Percentiles rank a stretch among this genome's conserved stretches.
Conservation (phyloP, 345 rosid genomes). For the Carallia brachiata region DNA sequence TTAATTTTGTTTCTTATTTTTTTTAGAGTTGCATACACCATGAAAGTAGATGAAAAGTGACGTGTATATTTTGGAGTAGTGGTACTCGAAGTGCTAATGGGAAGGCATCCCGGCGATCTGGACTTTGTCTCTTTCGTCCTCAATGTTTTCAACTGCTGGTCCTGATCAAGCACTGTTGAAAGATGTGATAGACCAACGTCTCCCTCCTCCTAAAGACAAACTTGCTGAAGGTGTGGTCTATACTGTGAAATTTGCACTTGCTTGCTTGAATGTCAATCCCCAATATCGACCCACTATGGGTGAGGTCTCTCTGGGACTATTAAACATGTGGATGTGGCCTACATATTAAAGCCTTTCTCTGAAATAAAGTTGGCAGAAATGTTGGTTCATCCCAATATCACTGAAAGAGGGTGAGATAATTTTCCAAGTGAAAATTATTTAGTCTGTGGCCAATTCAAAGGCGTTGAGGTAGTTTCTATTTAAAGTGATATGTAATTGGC, state of each 20-base stretch:
- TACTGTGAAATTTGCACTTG: not conserved
- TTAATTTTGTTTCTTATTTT: too few species aligned
- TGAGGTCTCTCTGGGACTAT: slow-evolving; percentile 1
- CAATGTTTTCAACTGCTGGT: not conserved
- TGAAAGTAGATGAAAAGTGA: slow-evolving; percentile 13
- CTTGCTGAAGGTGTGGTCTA: not conserved
- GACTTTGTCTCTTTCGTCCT: not conserved
- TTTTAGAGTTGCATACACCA: slow-evolving; percentile 9
- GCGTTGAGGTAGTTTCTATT: too few species aligned
- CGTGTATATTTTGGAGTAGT: slow-evolving; percentile 14
- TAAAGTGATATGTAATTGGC: too few species aligned
- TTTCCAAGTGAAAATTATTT: too few species aligned
- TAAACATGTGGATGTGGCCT: not conserved
- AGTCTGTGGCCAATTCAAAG: too few species aligned
- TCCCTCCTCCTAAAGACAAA: not conserved
- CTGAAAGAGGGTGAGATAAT: too few species aligned
- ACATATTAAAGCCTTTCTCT: slow-evolving; percentile 5
- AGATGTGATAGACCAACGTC: slow-evolving; percentile 11
- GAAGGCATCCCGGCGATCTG: slow-evolving; percentile 17
- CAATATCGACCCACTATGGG: slow-evolving; percentile 16
- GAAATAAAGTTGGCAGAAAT: not conserved
- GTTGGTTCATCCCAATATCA: not conserved
- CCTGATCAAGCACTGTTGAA: not conserved
- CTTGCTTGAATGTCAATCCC: slow-evolving; percentile 14
- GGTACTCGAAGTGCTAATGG: slow-evolving; percentile 9